Percentiles rank a stretch among this genome's conserved stretches.
Evolutionary conservation across 495 filamentous ascomycete species (phyloP).

Genomic region (Aspergillus incahuasiensis): DNA sequence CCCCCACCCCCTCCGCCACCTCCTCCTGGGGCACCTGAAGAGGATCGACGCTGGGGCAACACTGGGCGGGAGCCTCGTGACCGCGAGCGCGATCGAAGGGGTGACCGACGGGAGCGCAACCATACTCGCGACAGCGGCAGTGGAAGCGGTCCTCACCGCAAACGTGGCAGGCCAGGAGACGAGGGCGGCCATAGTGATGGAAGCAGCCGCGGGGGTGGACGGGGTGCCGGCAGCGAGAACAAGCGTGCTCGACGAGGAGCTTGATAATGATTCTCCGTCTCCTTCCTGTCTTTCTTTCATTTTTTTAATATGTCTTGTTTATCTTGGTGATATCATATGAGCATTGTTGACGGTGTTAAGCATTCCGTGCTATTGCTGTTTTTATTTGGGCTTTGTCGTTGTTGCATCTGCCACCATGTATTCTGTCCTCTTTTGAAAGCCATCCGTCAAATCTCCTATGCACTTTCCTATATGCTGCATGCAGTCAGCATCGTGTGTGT

Average conservation of each 20-base stretch:
- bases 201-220: conserved; percentile 29
- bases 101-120: conserved; percentile 41
- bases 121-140: conserved; percentile 29
- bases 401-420: conserved; percentile 5
- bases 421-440: conserved; percentile 7
- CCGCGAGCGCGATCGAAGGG: conserved; percentile 36
- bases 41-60: conserved; percentile 37
- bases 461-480: not conserved
- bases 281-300: conserved; percentile 2
- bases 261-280: conserved; percentile 15
- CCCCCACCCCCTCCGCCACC: conserved; percentile 27
- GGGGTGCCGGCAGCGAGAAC: conserved; percentile 36
- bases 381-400: not conserved
- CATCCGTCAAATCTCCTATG: not conserved
- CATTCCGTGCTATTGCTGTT: conserved; percentile 10
- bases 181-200: conserved; percentile 31
- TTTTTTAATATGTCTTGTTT: conserved; percentile 10
- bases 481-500: not conserved
- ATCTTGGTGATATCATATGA: conserved; percentile 18
- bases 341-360: conserved; percentile 21
- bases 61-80: conserved; percentile 37
- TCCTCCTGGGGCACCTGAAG: conserved; percentile 20
- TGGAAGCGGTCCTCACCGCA: conserved; percentile 32
- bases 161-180: conserved; percentile 36
- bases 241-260: conserved; percentile 43